Evolutionary conservation across 345 rosid species (phyloP), one percentile per base, ranked within the genome.

Genomic region (Xanthoceras sorbifolium): DNA sequence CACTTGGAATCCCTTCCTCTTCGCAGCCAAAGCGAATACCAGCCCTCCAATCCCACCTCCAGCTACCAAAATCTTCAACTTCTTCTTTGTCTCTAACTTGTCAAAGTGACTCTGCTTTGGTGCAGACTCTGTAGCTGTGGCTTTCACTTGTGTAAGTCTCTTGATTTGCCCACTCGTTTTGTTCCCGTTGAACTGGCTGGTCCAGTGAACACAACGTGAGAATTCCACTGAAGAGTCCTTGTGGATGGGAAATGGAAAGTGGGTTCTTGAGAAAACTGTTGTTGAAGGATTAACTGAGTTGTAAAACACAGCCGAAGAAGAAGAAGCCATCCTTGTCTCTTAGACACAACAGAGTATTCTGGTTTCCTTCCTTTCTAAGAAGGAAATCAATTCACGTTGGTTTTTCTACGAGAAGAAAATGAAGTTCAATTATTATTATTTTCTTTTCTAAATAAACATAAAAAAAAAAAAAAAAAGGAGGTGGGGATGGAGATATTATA

Each of bases 1-100:
- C 42, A 96, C 97, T 54, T 93, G 94, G 67, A 93, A 92, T 9
- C 97, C 97, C 79, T 91, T 93, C 84, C 71, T 96, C 82, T 87
- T 92, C 12, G 97, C 98, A 18, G 99, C 97, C 79, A 96, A 71
- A 14, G 98, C 98, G 71, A 93, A 85, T 44, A 92, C 97, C 77
- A 93, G 66, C 10, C 98, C 99, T 18, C 97, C 97, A 72, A 93
- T 93, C 55, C 97, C 99, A 62, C 93, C 98, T 20, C 97, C 97
- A 17, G 98, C 99, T 5, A 96, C 93, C 57, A 96, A 83, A 76
- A 96, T 63, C 83, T 85, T 84, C 72, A 87, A 61, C 77, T 90
- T 91, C 88, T 81, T 90, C 80, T 79, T 64, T 9, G 7, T 34
- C 34, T 46, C 29, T 57, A 69, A 69, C 64, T 28, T 55, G 18